Base-by-base conservation (phyloP, 306 rosid genomes). In the Hippophae tibetana region DNA sequence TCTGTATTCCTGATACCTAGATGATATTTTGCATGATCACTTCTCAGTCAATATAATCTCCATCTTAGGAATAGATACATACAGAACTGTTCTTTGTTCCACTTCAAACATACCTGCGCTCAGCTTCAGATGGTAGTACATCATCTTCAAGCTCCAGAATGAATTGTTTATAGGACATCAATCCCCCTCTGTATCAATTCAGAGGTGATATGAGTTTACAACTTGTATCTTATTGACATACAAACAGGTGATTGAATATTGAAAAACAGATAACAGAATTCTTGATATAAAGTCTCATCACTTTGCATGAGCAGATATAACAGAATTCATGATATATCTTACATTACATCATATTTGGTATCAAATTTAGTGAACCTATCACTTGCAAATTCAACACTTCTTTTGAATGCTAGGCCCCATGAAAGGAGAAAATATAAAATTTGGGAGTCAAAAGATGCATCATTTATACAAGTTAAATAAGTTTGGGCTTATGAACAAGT, bases 61-160 rank as follows among this genome's bases (percentile, higher is more conserved):
- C 12, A 42, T 8, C 23, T 18, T 6, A 25, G 43, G 31, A 46
- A 57, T 42, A 5, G 10, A 8, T 31, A 42, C 10, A 63, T 13
- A 47, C 10, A 44, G 50, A 7, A 66, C 57, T 25, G 61, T 47
- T 68, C 62, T 23, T 54, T 56, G 55, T 42, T 50, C 58, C 11
- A 11, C 11, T 48, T 48, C 13, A 11, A 14, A 10, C 12, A 48
- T 81, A 83, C 97, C 95, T 83, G 63, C 84, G 87, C 74, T 89
- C 97, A 45, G 95, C 95, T 76, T 89, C 97, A 64, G 81, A 65
- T 8, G 95, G 95, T 54, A 89, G 74, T 72, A 89, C 67, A 77
- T 89, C 95, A 76, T 89, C 97, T 79, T 89, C 97, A 66, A 89
- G 89, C 72, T 83, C 95, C 77, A 81, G 92, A 66, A 89, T 89